Base-by-base conservation (phyloP, 2,329 filamentous ascomycete genomes). In the Hymenoscyphus linearis region DNA sequence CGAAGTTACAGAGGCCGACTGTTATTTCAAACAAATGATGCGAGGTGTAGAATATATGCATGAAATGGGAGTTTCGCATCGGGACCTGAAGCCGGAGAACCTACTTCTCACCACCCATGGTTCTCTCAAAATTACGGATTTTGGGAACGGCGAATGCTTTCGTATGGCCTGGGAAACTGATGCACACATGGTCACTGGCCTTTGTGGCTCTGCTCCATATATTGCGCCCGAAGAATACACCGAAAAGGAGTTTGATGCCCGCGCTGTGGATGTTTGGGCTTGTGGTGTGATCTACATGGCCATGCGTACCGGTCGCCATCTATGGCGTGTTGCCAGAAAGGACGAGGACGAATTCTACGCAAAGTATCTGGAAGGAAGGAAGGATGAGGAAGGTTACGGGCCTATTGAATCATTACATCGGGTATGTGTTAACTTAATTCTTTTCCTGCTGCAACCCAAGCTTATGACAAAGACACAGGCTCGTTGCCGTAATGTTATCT, bases 241-340 rank as follows among this genome's bases (percentile, higher is more conserved):
- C 1, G 93, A 96, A 73, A 92, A 88, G 74, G 95, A 99, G 74
- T 99, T 99, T 67, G 95, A 99, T 72, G 95, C 95, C 34, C 85
- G 95, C 61, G 93, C 95, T n/a, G 93, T 99, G 55, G 95, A 99
- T 71, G 89, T 98, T 14, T 99, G 95, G 95, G 95, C 95, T 26
- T 96, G 92, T 63, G 95, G 95, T 73, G 95, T 99, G 57, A 99
- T 99, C 63, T 99, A 99, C 78, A 99, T 99, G 95, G 95, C 95
- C 14, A 99, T 99, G 95, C 85, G 95, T 62, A 98, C 93, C 1
- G 95, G 95, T 5, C 85, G 95, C 58, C 95, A 99, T 75, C 81
- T 99, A 9, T 99, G 95, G 95, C 89, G 93, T 59, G 86, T 97
- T n/a, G 95, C 95, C 6, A 93, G 93, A 76, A 96, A 92, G 76